Evolutionary conservation across 2,329 filamentous ascomycete species (phyloP).

Genomic region (Rutstroemia sp.): DNA sequence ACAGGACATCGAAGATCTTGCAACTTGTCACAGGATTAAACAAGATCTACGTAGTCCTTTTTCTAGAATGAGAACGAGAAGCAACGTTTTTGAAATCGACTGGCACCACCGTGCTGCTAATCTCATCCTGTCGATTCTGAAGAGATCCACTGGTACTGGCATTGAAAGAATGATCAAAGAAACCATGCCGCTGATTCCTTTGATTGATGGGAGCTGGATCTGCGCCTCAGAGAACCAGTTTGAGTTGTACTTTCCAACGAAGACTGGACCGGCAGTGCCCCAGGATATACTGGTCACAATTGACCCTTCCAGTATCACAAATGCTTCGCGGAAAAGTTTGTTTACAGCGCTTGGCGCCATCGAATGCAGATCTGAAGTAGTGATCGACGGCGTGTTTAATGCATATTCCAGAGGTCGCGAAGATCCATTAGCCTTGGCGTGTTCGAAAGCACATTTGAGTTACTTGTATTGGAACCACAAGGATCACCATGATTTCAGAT

Average conservation of each 20-base stretch:
- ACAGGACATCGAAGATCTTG: slow-evolving; percentile 9
- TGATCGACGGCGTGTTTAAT: slow-evolving; percentile 4
- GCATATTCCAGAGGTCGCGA: slow-evolving; percentile 3
- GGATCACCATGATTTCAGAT: neutral
- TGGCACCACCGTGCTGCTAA: slow-evolving; percentile 12
- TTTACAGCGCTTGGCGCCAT: slow-evolving; percentile 9
- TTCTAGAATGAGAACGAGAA: neutral
- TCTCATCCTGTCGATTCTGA: slow-evolving; percentile 9
- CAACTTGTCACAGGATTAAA: slow-evolving; percentile 11
- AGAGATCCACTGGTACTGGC: slow-evolving; percentile 5
- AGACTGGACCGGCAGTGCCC: neutral
- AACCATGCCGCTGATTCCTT: neutral
- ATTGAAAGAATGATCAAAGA: neutral
- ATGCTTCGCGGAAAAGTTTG: slow-evolving; percentile 1
- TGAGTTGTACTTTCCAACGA: neutral
- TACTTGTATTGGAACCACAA: neutral
- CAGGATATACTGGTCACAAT: neutral
- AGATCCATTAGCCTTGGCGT: neutral
- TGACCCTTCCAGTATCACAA: neutral
- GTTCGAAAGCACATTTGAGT: neutral
- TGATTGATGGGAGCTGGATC: neutral
- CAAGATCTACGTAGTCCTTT: slow-evolving; percentile 8
- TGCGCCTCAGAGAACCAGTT: neutral
- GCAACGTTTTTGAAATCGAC: neutral
- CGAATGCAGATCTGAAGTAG: neutral